These are phyloP conservation scores for Cutaneotrichosporon daszewskae DNA, from an alignment of 1,284 basidiomycete species.

Conservation along the genomic window DNA sequence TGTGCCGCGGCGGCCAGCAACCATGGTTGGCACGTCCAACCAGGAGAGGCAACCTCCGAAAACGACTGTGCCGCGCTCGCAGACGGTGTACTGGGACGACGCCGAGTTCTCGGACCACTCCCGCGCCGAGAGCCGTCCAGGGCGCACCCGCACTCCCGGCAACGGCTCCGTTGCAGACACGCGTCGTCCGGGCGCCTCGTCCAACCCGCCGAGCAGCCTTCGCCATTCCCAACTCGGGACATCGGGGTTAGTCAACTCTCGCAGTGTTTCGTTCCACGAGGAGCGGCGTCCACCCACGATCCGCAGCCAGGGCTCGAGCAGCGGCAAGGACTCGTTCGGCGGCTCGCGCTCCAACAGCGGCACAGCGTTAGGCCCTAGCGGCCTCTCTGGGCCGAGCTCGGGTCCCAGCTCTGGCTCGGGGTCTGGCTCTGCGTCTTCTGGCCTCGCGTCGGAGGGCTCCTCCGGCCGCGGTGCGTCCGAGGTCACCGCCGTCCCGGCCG, in stretches of 20 bases:
- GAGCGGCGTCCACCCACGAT: slow-evolving; percentile 9
- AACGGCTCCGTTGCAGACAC: neutral
- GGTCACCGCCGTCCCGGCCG: neutral
- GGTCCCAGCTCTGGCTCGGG: slow-evolving; percentile 14
- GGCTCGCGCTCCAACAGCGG: slow-evolving; percentile 13
- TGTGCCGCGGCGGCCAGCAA: no score
- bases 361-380: slow-evolving; percentile 11
- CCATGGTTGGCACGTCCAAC: neutral
- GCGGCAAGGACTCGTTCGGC: slow-evolving; percentile 10
- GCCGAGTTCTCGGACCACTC: slow-evolving; percentile 24
- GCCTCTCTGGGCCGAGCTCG: slow-evolving; percentile 3
- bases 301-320: slow-evolving; percentile 14
- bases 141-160: neutral
- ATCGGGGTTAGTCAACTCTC: slow-evolving; percentile 6
- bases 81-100: slow-evolving; percentile 45
- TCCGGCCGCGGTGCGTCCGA: slow-evolving; percentile 1
- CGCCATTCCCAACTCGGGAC: slow-evolving; percentile 14
- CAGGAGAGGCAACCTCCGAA: slow-evolving; percentile 5
- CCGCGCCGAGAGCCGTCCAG: neutral
- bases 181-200: neutral
- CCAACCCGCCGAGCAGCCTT: slow-evolving; percentile 14
- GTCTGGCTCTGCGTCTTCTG: no score
- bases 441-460: no score
- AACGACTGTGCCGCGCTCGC: slow-evolving; percentile 21
- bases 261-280: slow-evolving; percentile 18